Evolutionary conservation across 139 green algal species (phyloP), one percentile per base, ranked within the genome.

Genomic region (Chlorella sp.): DNA sequence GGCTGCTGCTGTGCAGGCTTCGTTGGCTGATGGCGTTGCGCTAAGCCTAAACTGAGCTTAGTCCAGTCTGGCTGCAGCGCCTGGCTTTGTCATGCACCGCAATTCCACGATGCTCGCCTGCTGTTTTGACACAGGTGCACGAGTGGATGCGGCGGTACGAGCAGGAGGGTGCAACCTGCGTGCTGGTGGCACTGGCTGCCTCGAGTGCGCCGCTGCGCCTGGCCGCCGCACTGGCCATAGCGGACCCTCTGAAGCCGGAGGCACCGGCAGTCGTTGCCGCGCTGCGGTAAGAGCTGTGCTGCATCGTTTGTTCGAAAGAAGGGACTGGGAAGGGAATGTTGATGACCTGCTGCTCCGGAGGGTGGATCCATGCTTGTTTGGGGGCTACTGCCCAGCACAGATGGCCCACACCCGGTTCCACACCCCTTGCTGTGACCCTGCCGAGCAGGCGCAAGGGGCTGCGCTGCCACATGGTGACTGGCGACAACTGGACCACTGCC

Each of bases 181-280:
- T 98, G 51, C 58, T 96, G n/a, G 89, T 94, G 51, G 93, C 92
- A 11, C 58, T 93, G 14, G 90, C 89, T n/a, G 90, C 90, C 22
- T 40, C 69, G 5, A 34, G 38, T 19, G 38, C 69, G 0, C 69
- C 72, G 51, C 51, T 60, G 13, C 51, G 30, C 40, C 24, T 95
- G 24, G 87, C 85, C 13, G 94, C 90, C 1, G 86, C 90, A 22
- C 76, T 99, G n/a, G 91, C 91, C 20, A 87, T 99, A 36, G 84
- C 89, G 1, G 97, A 99, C 88, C 93, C 94, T 2, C 67, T 98
- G 36, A 98, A 98, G 87, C 93, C 95, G 1, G 97, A 99, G 89
- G 96, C 97, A 6, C 58, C 81, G 5, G 92, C 89, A 4, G 97
- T 99, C 69, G 91, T 99, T 19, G 87, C 90, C 0, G 90, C 86